Base-by-base conservation (phyloP, 805 yeast species). In the Nakazawaea ishiwadae region DNA sequence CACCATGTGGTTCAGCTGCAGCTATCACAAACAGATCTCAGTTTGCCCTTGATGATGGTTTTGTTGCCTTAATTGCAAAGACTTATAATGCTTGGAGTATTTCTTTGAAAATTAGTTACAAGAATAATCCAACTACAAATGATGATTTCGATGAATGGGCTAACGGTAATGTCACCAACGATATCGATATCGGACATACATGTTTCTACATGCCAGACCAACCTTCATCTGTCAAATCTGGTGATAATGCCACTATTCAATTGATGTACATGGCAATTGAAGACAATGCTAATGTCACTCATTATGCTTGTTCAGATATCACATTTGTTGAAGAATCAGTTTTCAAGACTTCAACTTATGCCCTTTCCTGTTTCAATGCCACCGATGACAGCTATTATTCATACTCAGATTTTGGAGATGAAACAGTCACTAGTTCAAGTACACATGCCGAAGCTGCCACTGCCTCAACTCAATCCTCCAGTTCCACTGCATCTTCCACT, bases 1-100 rank as follows among this genome's bases (percentile, higher is more conserved):
- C 72, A 9, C 75, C 75, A 46, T 69, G 75, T 55, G 75, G 75
- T 37, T 58, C 71, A 5, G 56, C 62, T 33, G 55, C 60, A 14
- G 51, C 58, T 31, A 52, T 55, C 14, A 41, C 44, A 17, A 66
- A 68, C 55, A 67, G 75, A 58, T 53, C 71, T 8, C 62, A 64
- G 6, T 69, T 69, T 60, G 74, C 75, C 31, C 50, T 69, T 40
- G 71, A 66, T 47, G 69, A 69, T 37, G 75, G 75, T 34, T 69
- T 69, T 39, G 62, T 69, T 39, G 67, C 75, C 11, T 56, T 69
- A 42, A 68, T 69, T 36, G 70, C 73, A 35, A 66, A 69, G 51
- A 62, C 67, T 39, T 45, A 54, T 44, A 51, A 65, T 3, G 63
- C 61, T 12, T 69, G 70, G 66, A 53, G 59, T 31, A 56, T 69